Evolutionary conservation across 257 asterid species (phyloP), one percentile per base, ranked within the genome.

Genomic region (Solanum okadae): DNA sequence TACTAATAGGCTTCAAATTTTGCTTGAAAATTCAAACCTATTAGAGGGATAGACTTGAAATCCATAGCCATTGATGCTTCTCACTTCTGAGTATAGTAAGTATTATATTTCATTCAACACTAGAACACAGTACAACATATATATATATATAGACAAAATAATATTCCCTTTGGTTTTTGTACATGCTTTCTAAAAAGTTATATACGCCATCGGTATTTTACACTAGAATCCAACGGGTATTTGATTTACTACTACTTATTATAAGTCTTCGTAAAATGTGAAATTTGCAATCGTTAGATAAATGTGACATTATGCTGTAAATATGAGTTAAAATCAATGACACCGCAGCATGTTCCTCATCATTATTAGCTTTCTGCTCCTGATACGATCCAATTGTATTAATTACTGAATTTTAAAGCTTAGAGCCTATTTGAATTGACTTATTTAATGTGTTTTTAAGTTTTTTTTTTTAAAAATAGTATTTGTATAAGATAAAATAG

Each of bases 21-120:
- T 0, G n/a, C 0, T 23, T 29, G 29, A 44, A 46, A 85, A 33
- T 61, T 14, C 7, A 59, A 88, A 97, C 98, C 99, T 87, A 97
- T 94, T 68, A 97, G 10, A 85, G 98, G 98, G 90, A 97, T 94
- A 33, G 93, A 93, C 89, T 93, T 91, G 96, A 96, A 97, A 91
- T 94, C 94, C 79, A 98, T 94, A 4, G 98, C 95, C 98, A 96
- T 96, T 93, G 92, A 0, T 87, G 56, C 38, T 79, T 35, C 37
- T 56, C 1, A 56, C 0, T 56, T 56, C 65, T 18, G 65, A 56
- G 65, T 56, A 20, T 56, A 52, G 9, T 2, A 52, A 52, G 9
- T 56, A 56, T 56, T 7, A 20, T 56, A 1, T 18, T 56, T 56
- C 25, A 56, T 56, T 20, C 65, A 56, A 56, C 65, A 56, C 1